Evolutionary conservation across 257 asterid genomes (phyloP), one percentile per base, ranked within the genome.

Genomic region (Galeopsis tetrahit): DNA sequence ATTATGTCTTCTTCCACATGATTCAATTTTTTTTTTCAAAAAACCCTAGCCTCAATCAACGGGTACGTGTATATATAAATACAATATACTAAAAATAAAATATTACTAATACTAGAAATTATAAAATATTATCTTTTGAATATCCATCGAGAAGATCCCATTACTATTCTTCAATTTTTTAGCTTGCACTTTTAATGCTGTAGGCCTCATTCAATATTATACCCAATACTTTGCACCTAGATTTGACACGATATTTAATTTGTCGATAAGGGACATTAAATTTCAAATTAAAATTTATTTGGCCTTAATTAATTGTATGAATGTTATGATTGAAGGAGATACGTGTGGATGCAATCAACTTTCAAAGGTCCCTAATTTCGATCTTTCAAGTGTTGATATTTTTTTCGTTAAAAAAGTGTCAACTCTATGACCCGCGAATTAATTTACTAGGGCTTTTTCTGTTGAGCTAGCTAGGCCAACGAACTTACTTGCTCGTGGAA

Each of bases 41-140:
- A 21, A 21, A 86, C 87, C 95, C 92, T 83, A 88, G 89, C 95
- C 82, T 81, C 79, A 80, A 85, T 85, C 91, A 55, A 79, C 40
- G 84, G 78, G 31, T 31, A 58, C 35, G 2, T 56, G 32, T 11
- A 14, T 17, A 34, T n/a, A n/a, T n/a, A n/a, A n/a, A n/a, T n/a
- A n/a, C n/a, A n/a, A n/a, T n/a, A n/a, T 51, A 2, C 2, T 15
- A 2, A 2, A 36, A 43, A 13, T 32, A 32, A 31, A 21, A 21
- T 21, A 21, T 21, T 21, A 21, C 28, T 21, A 21, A 21, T 21
- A 21, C 28, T 21, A 21, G 28, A 21, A 21, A 21, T 21, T 21
- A 21, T 21, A 21, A 21, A 21, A 21, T 21, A 21, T 21, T 21
- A 21, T 21, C 28, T 21, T 21, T 21, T 21, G 28, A 21, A n/a